A percentile compares a stretch with the other conserved stretches of the same genome.
phyloP scores from a whole-genome alignment of 2,329 filamentous ascomycete species.

The Colletotrichum neosansevieriae region DNA sequence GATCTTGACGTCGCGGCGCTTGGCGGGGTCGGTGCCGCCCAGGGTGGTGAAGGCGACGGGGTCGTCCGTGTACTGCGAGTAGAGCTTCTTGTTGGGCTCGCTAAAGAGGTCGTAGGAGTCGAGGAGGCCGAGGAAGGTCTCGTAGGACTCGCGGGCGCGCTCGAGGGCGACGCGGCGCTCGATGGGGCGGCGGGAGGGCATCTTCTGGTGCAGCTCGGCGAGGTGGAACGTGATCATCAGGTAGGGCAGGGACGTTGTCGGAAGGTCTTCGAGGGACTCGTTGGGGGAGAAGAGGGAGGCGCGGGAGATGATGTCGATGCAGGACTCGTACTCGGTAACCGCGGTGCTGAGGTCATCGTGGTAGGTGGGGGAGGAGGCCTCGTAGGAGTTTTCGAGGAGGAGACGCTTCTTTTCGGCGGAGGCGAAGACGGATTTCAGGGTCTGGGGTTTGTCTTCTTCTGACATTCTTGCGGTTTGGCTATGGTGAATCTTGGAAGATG shows the following conservation, averaged over 20 bases:
- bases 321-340: constrained; percentile 79
- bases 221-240: constrained; percentile 82
- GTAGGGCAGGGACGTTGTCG: constrained; percentile 88
- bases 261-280: constrained; percentile 87
- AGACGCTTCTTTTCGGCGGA: constrained; percentile 64
- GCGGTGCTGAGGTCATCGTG: constrained; percentile 75
- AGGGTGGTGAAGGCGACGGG: constrained; percentile 80
- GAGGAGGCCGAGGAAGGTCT: constrained; percentile 80
- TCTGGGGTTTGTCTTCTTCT: constrained; percentile 58
- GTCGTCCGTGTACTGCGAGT: constrained; percentile 79
- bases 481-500: neutral
- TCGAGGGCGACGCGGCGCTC: constrained; percentile 74
- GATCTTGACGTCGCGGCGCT: constrained; percentile 86
- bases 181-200: constrained; percentile 62
- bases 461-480: constrained; percentile 45
- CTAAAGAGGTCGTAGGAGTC: constrained; percentile 83
- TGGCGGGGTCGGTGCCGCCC: constrained; percentile 67
- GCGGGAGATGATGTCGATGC: constrained; percentile 74
- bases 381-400: constrained; percentile 72
- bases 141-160: constrained; percentile 77
- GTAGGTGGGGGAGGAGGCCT: constrained; percentile 72
- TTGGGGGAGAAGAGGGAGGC: constrained; percentile 91
- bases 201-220: constrained; percentile 81
- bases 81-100: constrained; percentile 73
- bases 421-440: constrained; percentile 63